Evolutionary conservation across 116 monocot species (phyloP).

Genomic region (Papilionanthe hybrid): DNA sequence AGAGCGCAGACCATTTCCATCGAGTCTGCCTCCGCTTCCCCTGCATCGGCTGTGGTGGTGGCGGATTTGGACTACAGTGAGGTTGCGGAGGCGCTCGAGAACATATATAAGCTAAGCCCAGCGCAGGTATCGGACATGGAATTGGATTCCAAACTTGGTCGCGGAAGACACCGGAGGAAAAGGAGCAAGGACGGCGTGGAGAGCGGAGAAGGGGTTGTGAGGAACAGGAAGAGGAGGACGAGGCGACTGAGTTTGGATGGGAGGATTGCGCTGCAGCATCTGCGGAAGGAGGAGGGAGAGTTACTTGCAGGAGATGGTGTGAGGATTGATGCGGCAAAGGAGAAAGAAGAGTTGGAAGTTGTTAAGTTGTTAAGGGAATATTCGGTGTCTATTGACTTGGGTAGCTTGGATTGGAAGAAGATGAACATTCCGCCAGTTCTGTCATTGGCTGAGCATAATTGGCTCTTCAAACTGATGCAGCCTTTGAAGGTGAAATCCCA

Average conservation of each 20-base stretch:
- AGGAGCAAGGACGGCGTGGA: slow-evolving; percentile 1
- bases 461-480: slow-evolving; percentile 80
- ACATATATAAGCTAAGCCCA: slow-evolving; percentile 86
- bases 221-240: slow-evolving; percentile 35
- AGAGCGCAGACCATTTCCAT: not conserved
- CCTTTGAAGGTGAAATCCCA: slow-evolving; percentile 61
- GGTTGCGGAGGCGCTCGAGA: slow-evolving; percentile 78
- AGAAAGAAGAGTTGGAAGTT: slow-evolving; percentile 16
- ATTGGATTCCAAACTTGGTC: slow-evolving; percentile 4
- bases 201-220: slow-evolving; percentile 21
- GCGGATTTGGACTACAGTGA: slow-evolving; percentile 61
- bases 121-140: slow-evolving; percentile 23
- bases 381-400: slow-evolving; percentile 52
- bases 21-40: not conserved
- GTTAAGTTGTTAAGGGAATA: slow-evolving; percentile 61
- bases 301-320: slow-evolving; percentile 2
- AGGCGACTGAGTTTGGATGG: slow-evolving; percentile 51
- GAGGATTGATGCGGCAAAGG: not conserved
- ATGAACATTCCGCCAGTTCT: slow-evolving; percentile 97
- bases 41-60: slow-evolving; percentile 8
- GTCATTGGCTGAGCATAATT: slow-evolving; percentile 47
- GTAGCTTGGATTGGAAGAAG: slow-evolving; percentile 73
- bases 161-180: not conserved
- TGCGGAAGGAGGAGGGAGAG: slow-evolving; percentile 10
- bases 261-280: slow-evolving; percentile 46